Conservation (phyloP, 2,329 filamentous ascomycete species). For the Fusarium acutatum region DNA sequence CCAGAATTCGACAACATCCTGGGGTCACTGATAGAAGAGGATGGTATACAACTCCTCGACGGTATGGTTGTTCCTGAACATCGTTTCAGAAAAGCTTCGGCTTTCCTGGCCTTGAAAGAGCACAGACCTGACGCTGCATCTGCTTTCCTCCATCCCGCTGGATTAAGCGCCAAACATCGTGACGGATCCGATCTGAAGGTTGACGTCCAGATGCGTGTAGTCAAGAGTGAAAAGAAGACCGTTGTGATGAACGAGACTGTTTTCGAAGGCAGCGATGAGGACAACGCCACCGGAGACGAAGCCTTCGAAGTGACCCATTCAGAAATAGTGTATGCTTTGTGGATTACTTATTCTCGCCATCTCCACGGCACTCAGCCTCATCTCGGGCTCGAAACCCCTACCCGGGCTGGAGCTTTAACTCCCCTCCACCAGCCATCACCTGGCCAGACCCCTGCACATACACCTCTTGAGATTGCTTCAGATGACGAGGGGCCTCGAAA, state of each 20-base stretch:
- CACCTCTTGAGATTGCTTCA: slow-evolving; percentile 64
- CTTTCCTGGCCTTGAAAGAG: slow-evolving; percentile 83
- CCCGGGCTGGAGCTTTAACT: slow-evolving; percentile 71
- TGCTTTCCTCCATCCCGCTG: slow-evolving; percentile 84
- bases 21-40: slow-evolving; percentile 83
- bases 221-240: slow-evolving; percentile 81
- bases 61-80: slow-evolving; percentile 98
- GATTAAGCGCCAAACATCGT: slow-evolving; percentile 84
- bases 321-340: slow-evolving; percentile 92
- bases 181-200: slow-evolving; percentile 93
- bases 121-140: slow-evolving; percentile 80
- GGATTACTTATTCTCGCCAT: slow-evolving; percentile 96
- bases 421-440: slow-evolving; percentile 83
- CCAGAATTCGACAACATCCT: slow-evolving; percentile 89
- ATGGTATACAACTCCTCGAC: slow-evolving; percentile 83
- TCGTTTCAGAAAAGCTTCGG: slow-evolving; percentile 89
- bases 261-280: slow-evolving; percentile 67
- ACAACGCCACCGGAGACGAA: slow-evolving; percentile 54
- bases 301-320: slow-evolving; percentile 62
- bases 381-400: slow-evolving; percentile 68
- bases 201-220: slow-evolving; percentile 95
- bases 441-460: slow-evolving; percentile 70
- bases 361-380: slow-evolving; percentile 77
- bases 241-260: slow-evolving; percentile 70
- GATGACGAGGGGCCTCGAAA: slow-evolving; percentile 58